Percentiles rank a stretch among this genome's conserved stretches.
phyloP scores from a whole-genome alignment of 2,329 filamentous ascomycete genomes.

The Mycosphaerella arachidis region DNA sequence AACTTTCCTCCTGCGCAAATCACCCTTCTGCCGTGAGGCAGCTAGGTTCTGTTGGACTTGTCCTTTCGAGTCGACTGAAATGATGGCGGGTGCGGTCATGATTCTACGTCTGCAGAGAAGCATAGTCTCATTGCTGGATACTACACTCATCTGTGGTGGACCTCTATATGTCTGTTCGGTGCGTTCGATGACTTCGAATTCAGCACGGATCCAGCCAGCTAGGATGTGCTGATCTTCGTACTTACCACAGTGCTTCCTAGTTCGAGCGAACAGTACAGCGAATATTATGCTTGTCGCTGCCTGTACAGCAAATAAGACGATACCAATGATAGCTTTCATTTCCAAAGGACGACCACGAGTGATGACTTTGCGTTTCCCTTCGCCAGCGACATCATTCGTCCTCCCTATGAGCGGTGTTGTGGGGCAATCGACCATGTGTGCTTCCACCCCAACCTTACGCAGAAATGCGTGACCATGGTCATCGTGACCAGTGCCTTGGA shows the following conservation, averaged over 20 bases:
- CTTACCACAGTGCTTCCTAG: no score
- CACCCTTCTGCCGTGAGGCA: slow-evolving; percentile 1
- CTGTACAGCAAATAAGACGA: slow-evolving; percentile 13
- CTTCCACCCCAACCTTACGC: background rate
- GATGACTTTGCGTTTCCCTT: background rate
- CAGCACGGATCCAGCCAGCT: slow-evolving; percentile 29
- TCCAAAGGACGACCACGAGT: slow-evolving; percentile 9
- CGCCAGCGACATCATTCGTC: background rate
- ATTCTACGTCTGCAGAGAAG: slow-evolving; percentile 38
- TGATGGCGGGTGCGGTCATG: slow-evolving; percentile 30
- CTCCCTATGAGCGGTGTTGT: background rate
- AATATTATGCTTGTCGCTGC: slow-evolving; percentile 1
- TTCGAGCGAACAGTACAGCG: no score
- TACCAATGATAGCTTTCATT: slow-evolving; percentile 13
- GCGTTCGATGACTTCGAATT: slow-evolving; percentile 12
- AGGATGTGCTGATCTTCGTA: slow-evolving; percentile 20
- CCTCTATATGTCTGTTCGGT: background rate
- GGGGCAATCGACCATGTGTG: background rate
- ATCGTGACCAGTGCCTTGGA: background rate
- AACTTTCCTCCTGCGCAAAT: background rate
- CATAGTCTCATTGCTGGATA: slow-evolving; percentile 21
- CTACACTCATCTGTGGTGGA: slow-evolving; percentile 2
- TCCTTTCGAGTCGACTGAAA: slow-evolving; percentile 34
- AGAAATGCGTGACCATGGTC: background rate
- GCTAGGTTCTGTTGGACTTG: slow-evolving; percentile 22